Conservation (phyloP, 805 yeast genomes). For the Candida manassasensis region DNA sequence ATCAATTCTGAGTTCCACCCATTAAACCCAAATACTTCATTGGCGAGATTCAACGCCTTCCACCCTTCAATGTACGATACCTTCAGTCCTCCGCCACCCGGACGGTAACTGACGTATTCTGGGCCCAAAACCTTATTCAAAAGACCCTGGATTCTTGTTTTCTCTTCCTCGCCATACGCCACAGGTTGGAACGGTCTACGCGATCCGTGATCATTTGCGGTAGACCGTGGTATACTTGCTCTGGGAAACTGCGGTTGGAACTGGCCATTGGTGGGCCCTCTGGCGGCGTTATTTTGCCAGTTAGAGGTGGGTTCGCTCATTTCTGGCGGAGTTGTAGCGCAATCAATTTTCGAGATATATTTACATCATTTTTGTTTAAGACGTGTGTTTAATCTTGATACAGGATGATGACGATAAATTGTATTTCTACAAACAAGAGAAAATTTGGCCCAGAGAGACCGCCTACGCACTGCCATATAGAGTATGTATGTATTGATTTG, state of each 20-base stretch:
- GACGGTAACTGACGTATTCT: slow-evolving; percentile 68
- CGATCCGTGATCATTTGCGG: not conserved
- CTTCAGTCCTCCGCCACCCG: slow-evolving; percentile 67
- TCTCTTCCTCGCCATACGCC: slow-evolving; percentile 30
- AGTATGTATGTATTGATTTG: no score
- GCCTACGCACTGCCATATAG: no score
- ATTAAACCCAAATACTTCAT: slow-evolving; percentile 75
- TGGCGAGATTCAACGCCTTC: slow-evolving; percentile 76
- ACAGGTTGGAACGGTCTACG: slow-evolving; percentile 15
- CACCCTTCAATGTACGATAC: slow-evolving; percentile 80
- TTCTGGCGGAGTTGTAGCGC: not conserved
- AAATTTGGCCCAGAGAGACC: no score
- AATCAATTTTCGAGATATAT: not conserved
- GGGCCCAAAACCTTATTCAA: slow-evolving; percentile 56
- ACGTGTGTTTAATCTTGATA: no score
- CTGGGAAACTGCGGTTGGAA: slow-evolving; percentile 1
- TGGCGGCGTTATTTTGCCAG: not conserved
- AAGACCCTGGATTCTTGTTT: slow-evolving; percentile 27
- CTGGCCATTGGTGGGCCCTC: not conserved
- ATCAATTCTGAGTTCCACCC: slow-evolving; percentile 79
- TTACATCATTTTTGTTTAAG: no score
- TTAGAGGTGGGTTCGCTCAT: slow-evolving; percentile 1
- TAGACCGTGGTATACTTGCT: not conserved
- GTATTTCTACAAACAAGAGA: no score
- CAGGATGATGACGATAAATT: no score